A percentile compares a stretch with the other conserved stretches of the same genome.
These are phyloP conservation scores for Cryptosporidium ryanae DNA, from an alignment of 169 alveolate species.

Conservation along the genomic window DNA sequence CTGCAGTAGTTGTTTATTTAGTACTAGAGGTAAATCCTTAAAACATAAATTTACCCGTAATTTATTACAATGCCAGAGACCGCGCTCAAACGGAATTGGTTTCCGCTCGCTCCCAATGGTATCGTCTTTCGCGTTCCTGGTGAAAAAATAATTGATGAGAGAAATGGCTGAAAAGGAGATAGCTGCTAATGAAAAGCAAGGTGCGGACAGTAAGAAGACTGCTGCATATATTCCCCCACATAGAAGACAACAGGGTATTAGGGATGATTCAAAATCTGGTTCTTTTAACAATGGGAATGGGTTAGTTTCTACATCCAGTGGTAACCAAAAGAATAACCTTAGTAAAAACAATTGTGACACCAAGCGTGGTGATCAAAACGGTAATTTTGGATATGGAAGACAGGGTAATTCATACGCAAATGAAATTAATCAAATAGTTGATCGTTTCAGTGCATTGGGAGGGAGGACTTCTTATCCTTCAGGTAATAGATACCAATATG, in stretches of 20 bases:
- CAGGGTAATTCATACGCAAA: conserved; percentile 10
- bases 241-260: conserved; percentile 54
- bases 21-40: too few species aligned
- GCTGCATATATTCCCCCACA: conserved; percentile 74
- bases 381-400: conserved; percentile 24
- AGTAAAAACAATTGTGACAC: conserved; percentile 5
- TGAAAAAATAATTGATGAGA: not conserved
- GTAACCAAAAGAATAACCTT: conserved; percentile 18
- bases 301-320: not conserved
- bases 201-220: conserved; percentile 43
- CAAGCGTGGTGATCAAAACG: conserved; percentile 28
- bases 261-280: conserved; percentile 40
- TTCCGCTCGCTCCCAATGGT: conserved; percentile 68
- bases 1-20: too few species aligned
- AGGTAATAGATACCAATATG: conserved; percentile 33
- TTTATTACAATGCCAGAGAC: conserved; percentile 16
- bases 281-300: conserved; percentile 27
- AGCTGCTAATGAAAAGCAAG: conserved; percentile 53
- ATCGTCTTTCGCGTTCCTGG: conserved; percentile 38
- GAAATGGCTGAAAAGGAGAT: conserved; percentile 70
- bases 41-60: too few species aligned
- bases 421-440: not conserved
- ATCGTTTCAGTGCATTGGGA: conserved; percentile 64
- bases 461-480: conserved; percentile 21
- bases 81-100: conserved; percentile 40